These are phyloP conservation scores for Aegilops tauschii DNA, from an alignment of 176 grass and related monocot species.

Conservation along the genomic window DNA sequence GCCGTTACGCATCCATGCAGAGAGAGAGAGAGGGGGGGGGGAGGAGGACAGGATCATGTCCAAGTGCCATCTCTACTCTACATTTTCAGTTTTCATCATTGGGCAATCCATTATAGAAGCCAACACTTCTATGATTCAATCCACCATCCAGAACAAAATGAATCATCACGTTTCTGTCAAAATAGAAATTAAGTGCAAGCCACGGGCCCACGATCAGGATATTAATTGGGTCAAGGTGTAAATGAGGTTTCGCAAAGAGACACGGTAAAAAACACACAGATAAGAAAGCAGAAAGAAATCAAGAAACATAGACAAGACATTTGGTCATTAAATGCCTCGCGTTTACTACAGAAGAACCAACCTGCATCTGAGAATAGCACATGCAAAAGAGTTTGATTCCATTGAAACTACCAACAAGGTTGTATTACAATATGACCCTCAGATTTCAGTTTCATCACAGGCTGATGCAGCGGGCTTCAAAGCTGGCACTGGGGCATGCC, in stretches of 20 bases:
- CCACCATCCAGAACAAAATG: background rate
- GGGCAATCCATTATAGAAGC: constrained; percentile 14
- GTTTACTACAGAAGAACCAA: background rate
- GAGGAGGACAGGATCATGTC: background rate
- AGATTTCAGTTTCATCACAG: background rate
- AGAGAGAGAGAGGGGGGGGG: background rate
- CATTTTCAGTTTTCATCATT: constrained; percentile 27
- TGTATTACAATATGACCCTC: background rate
- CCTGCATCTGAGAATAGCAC: background rate
- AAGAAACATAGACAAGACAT: background rate
- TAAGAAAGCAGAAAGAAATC: background rate
- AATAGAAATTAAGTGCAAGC: background rate
- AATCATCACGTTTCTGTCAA: background rate
- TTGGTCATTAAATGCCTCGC: background rate
- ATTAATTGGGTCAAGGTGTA: background rate
- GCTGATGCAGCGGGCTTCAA: background rate
- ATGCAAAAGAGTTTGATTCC: background rate
- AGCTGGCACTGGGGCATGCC: constrained; percentile 12
- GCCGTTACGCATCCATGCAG: background rate
- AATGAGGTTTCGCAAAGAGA: background rate
- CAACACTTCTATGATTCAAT: background rate
- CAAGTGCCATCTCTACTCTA: constrained; percentile 22
- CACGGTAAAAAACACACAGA: background rate
- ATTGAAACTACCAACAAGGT: background rate
- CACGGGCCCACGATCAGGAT: background rate